Evolutionary conservation across 73 alveolate species (phyloP).

Genomic region (Urostyla sp.): DNA sequence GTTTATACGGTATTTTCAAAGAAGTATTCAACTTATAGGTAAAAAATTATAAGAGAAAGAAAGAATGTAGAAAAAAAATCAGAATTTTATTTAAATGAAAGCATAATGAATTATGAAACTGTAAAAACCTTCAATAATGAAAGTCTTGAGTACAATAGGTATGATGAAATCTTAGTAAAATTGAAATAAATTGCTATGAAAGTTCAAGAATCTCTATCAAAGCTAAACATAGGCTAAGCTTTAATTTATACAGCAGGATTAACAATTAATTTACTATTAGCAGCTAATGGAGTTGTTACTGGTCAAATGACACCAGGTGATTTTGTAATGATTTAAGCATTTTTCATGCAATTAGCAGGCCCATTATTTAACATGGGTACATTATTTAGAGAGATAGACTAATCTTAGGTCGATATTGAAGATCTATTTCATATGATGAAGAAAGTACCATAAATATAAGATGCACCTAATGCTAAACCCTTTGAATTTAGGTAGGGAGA

Average conservation of each 20-base stretch:
- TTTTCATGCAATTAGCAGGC: conserved; percentile 76
- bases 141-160: conserved; percentile 73
- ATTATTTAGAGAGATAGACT: conserved; percentile 81
- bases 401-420: conserved; percentile 84
- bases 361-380: conserved; percentile 88
- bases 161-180: conserved; percentile 59
- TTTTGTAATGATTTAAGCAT: conserved; percentile 83
- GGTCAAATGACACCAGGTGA: conserved; percentile 92
- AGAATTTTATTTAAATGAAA: conserved; percentile 82
- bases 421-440: conserved; percentile 74
- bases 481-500: conserved; percentile 76
- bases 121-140: conserved; percentile 88
- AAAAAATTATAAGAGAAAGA: conserved; percentile 65
- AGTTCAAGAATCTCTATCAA: conserved; percentile 69
- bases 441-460: conserved; percentile 68
- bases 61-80: conserved; percentile 74
- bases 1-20: conserved; percentile 70
- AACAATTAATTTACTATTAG: conserved; percentile 79
- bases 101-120: conserved; percentile 81
- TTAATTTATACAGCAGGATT: conserved; percentile 75
- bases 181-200: conserved; percentile 46
- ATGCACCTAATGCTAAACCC: conserved; percentile 78
- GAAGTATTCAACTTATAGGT: conserved; percentile 68
- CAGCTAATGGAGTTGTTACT: conserved; percentile 72
- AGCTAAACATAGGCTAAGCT: conserved; percentile 77